These are phyloP conservation scores for Orbilia blumenaviensis DNA, from an alignment of 2,329 filamentous ascomycete species.

Conservation along the genomic window DNA sequence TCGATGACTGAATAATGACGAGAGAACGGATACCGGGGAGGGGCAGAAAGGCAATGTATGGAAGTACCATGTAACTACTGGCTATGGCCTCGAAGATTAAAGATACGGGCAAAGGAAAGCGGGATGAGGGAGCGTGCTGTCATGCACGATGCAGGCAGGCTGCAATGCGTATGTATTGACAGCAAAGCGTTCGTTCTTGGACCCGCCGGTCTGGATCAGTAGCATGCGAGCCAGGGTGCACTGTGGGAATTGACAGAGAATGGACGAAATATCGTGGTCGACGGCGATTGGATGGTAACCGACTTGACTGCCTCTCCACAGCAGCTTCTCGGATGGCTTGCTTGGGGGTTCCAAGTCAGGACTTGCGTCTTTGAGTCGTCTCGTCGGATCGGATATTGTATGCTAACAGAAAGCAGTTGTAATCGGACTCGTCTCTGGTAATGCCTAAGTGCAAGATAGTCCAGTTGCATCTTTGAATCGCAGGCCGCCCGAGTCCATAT, in stretches of 20 bases:
- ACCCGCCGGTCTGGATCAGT: constrained; percentile 48
- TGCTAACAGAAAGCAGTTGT: too few species aligned
- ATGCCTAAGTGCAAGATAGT: neutral
- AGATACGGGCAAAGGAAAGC: neutral
- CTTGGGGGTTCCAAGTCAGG: constrained; percentile 13
- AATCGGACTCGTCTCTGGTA: neutral
- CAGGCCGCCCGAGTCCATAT: neutral
- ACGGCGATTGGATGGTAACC: constrained; percentile 47
- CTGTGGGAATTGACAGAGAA: constrained; percentile 39
- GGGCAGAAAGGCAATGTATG: constrained; percentile 22
- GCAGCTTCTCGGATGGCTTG: constrained; percentile 32
- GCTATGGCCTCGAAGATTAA: too few species aligned
- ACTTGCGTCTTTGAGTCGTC: too few species aligned
- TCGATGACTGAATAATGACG: constrained; percentile 54
- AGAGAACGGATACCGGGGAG: constrained; percentile 24
- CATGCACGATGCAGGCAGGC: constrained; percentile 37
- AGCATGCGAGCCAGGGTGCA: constrained; percentile 19
- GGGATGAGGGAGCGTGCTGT: constrained; percentile 16
- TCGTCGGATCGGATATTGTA: constrained; percentile 5
- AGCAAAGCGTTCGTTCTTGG: constrained; percentile 53
- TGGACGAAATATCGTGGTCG: constrained; percentile 51
- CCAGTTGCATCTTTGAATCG: neutral
- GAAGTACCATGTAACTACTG: too few species aligned
- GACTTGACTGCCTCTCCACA: too few species aligned
- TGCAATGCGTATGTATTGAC: constrained; percentile 55